phyloP scores from a whole-genome alignment of 176 grass and related monocot species.

The Oryza rufipogon region DNA sequence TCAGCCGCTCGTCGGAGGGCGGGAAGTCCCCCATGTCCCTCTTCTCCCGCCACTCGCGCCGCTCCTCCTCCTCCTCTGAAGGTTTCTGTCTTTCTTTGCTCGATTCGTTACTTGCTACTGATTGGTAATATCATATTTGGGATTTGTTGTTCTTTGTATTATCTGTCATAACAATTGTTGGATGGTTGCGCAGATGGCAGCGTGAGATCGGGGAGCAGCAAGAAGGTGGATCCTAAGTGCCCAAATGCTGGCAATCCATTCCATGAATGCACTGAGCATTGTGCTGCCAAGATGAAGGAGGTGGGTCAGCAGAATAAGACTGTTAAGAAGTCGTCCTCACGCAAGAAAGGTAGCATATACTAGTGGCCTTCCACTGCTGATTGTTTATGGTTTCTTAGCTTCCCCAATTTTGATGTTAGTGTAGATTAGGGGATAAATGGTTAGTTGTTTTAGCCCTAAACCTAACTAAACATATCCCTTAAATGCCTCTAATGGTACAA shows the following conservation, averaged over 20 bases:
- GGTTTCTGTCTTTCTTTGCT: slow-evolving; percentile 38
- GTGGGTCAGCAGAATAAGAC: slow-evolving; percentile 35
- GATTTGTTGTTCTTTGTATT: background rate
- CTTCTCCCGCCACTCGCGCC: slow-evolving; percentile 57
- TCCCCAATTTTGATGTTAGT: background rate
- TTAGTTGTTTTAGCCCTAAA: background rate
- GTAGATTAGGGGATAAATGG: background rate
- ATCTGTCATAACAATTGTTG: slow-evolving; percentile 1
- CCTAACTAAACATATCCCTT: background rate
- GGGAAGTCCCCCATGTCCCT: slow-evolving; percentile 52
- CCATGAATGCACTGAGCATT: slow-evolving; percentile 72
- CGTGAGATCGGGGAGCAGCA: slow-evolving; percentile 33
- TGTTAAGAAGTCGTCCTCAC: slow-evolving; percentile 18
- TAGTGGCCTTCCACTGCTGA: background rate
- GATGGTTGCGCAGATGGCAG: slow-evolving; percentile 41
- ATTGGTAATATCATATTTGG: background rate
- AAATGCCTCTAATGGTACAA: background rate
- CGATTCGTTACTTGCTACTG: background rate
- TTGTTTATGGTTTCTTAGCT: background rate
- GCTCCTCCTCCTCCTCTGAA: slow-evolving; percentile 57
- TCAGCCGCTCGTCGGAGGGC: slow-evolving; percentile 45
- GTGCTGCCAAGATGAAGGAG: slow-evolving; percentile 50
- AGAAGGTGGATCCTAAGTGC: slow-evolving; percentile 63
- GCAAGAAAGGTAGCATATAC: slow-evolving; percentile 39
- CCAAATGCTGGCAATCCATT: slow-evolving; percentile 66